Conservation (phyloP, 371 early-diverging fungal species). For the Mucor saturninus region DNA sequence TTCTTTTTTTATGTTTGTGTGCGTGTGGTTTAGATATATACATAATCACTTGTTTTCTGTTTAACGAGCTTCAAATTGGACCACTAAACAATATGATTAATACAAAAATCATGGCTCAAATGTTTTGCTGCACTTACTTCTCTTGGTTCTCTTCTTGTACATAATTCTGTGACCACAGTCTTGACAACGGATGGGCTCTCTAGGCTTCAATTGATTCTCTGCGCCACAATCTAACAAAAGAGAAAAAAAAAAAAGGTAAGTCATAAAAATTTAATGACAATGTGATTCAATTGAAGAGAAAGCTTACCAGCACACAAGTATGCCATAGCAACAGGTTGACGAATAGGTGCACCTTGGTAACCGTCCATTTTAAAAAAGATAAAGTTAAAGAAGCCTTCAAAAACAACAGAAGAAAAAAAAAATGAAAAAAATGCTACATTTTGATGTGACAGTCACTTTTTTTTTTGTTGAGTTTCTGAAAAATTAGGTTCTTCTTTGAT, state of each 20-base stretch:
- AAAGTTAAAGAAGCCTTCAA: background rate
- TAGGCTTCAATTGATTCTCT: slow-evolving; percentile 90
- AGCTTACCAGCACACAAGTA: slow-evolving; percentile 65
- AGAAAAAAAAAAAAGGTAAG: background rate
- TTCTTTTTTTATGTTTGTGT: background rate
- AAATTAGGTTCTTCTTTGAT: no score
- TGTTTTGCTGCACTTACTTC: slow-evolving; percentile 68
- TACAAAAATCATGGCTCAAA: background rate
- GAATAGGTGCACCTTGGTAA: slow-evolving; percentile 52
- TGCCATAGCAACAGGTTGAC: slow-evolving; percentile 62
- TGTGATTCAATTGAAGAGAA: background rate
- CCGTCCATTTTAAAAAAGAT: slow-evolving; percentile 39
- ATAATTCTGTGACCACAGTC: slow-evolving; percentile 96
- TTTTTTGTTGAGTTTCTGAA: background rate
- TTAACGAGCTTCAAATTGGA: slow-evolving; percentile 89
- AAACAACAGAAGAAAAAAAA: slow-evolving; percentile 1
- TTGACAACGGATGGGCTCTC: slow-evolving; percentile 95
- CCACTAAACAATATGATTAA: slow-evolving; percentile 60
- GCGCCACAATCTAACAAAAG: slow-evolving; percentile 76
- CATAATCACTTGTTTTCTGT: background rate
- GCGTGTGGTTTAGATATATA: background rate
- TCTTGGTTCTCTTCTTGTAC: slow-evolving; percentile 95
- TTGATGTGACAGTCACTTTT: slow-evolving; percentile 4
- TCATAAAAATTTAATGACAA: background rate
- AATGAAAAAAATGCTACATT: slow-evolving; percentile 5